Conservation (phyloP, 257 asterid genomes). For the Solanum verrucosum region DNA sequence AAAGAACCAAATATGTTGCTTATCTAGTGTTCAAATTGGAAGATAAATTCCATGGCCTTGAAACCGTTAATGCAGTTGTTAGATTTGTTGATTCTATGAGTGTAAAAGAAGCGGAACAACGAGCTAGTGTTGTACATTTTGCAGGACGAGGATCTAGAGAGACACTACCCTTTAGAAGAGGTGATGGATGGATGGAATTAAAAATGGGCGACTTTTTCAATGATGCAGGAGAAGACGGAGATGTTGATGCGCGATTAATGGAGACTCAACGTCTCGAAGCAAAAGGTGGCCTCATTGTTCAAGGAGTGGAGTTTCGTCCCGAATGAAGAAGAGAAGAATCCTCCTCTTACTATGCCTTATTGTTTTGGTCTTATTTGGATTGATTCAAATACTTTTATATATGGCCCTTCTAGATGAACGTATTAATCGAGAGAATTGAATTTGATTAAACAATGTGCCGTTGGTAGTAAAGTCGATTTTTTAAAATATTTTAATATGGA, state of each 20-base stretch:
- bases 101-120: neutral
- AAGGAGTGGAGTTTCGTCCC: neutral
- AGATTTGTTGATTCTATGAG: constrained; percentile 10
- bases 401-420: neutral
- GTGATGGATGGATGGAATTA: constrained; percentile 59
- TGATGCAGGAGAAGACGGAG: neutral
- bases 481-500: neutral
- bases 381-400: neutral
- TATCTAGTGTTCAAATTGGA: constrained; percentile 33
- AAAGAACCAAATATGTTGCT: constrained; percentile 8
- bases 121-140: neutral
- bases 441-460: neutral
- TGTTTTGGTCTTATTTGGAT: neutral
- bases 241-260: constrained; percentile 28
- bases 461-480: neutral
- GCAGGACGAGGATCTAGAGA: constrained; percentile 10
- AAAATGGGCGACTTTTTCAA: constrained; percentile 36
- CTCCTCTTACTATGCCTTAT: no score
- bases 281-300: neutral
- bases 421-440: neutral
- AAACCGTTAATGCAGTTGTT: constrained; percentile 2
- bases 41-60: constrained; percentile 29
- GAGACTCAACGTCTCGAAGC: neutral
- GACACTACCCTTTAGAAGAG: constrained; percentile 20
- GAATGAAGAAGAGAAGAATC: neutral